Conservation (phyloP, 2,329 filamentous ascomycete genomes). For the Biscogniauxia marginata region DNA sequence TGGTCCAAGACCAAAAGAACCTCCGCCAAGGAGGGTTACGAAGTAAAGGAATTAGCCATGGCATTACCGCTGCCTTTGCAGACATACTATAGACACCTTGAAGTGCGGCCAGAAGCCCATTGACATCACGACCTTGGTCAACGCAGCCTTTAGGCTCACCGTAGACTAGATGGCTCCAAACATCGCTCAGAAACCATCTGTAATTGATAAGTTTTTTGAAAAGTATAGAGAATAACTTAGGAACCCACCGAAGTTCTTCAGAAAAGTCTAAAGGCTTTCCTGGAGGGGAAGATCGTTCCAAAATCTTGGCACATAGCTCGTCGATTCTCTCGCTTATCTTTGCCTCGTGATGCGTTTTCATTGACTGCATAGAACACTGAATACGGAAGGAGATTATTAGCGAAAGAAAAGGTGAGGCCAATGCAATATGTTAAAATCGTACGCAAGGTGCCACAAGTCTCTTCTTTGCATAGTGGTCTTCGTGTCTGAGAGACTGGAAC, state of each 20-base stretch:
- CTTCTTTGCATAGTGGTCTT: conserved; percentile 3
- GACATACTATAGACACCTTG: background rate
- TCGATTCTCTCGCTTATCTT: background rate
- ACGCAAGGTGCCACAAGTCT: conserved; percentile 2
- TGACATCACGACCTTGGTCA: background rate
- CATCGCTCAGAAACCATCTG: background rate
- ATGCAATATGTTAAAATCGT: background rate
- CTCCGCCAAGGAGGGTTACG: background rate
- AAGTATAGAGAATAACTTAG: background rate
- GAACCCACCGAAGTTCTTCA: background rate
- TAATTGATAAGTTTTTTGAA: too few species aligned
- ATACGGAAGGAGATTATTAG: background rate
- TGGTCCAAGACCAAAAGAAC: background rate
- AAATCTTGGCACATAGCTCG: background rate
- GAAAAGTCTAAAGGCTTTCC: background rate
- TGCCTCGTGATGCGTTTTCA: background rate
- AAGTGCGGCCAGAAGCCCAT: background rate
- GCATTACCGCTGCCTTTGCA: background rate
- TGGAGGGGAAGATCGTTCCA: background rate
- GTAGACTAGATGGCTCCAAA: background rate
- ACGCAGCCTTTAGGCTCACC: background rate
- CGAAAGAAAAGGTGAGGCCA: background rate
- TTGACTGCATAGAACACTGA: background rate
- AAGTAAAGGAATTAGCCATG: background rate
- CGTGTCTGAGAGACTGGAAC: conserved; percentile 3